Evolutionary conservation across 768 basidiomycete species (phyloP).

Genomic region (Boletellus ananiceps): DNA sequence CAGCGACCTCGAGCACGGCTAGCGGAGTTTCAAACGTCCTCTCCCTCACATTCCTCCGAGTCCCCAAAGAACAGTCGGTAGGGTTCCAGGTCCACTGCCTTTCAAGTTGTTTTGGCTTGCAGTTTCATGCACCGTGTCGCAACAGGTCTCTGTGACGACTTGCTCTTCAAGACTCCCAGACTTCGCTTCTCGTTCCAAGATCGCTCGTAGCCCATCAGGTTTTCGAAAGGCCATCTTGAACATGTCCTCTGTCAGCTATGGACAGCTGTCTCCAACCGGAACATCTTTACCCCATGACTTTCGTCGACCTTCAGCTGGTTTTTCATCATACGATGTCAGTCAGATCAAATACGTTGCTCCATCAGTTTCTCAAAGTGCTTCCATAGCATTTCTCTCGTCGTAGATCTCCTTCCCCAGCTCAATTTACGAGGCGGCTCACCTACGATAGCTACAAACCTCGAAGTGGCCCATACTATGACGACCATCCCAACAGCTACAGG

Average conservation of each 20-base stretch:
- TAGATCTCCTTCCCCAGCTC: conserved; percentile 47
- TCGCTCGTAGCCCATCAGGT: conserved; percentile 5
- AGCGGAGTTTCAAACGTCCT: conserved; percentile 34
- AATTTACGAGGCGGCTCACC: conserved; percentile 39
- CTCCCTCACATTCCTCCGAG: conserved; percentile 19
- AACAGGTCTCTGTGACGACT: conserved; percentile 1
- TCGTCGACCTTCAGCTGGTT: conserved; percentile 24
- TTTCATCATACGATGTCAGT: conserved; percentile 32
- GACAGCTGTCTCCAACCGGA: conserved; percentile 23
- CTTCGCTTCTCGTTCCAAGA: conserved; percentile 4
- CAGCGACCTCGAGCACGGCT: conserved; percentile 7
- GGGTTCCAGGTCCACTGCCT: conserved; percentile 2
- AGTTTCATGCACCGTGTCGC: conserved; percentile 4
- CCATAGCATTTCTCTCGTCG: conserved; percentile 33
- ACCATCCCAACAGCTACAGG: conserved; percentile 40
- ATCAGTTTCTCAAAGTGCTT: conserved; percentile 19
- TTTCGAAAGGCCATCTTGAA: conserved; percentile 3
- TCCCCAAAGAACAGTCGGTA: conserved; percentile 8
- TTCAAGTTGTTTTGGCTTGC: conserved; percentile 1
- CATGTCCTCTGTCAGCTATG: conserved; percentile 28
- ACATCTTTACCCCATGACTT: conserved; percentile 24
- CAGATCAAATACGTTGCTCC: conserved; percentile 15
- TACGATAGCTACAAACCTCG: conserved; percentile 53
- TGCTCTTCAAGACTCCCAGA: conserved; percentile 3
- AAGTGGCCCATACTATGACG: conserved; percentile 37